Evolutionary conservation across 1,284 basidiomycete species (phyloP), one percentile per base, ranked within the genome.

Genomic region (Somion occarium): DNA sequence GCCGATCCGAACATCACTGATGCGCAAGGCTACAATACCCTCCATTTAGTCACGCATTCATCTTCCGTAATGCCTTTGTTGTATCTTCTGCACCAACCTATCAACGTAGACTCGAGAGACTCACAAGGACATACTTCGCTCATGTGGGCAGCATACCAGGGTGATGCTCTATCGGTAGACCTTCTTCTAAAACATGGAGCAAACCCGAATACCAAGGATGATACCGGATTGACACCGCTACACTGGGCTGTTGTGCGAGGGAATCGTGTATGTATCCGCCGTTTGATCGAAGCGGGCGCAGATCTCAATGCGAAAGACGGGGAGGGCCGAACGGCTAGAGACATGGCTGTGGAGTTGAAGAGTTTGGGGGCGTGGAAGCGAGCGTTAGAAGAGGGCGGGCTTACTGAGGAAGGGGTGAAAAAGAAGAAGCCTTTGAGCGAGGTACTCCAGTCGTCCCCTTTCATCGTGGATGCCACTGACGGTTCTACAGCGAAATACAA

Each of bases 171-270:
- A 20, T 94, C 91, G 0, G 93, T 99, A 2, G 93, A 98, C 56
- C 71, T 99, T 27, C 71, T 99, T 18, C 78, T 99, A 48, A 83
- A 87, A 51, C 91, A 96, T 59, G 93, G 93, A 5, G 93, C 95
- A 2, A 88, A 83, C 50, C 76, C 88, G 1, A 82, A 83, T 55
- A 71, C 85, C 3, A 78, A 78, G 38, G 97, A 99, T 65, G 85
- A 91, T 56, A 71, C 81, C 0, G 94, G 94, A 0, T 76, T 99
- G 49, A 84, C 93, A 0, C 93, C 97, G 0, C 75, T 99, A 47
- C 97, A 99, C 66, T 99, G 97, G 97, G 95, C 94, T 1, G 95
- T 97, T n/a, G 96, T 99, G 11, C 84, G 94, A 55, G 97, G 96
- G 5, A 97, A 95, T 63, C 76, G 88, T 49, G 73, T 82, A 41